Percentiles rank a stretch among this genome's conserved stretches.
Conservation (phyloP, 805 yeast species). For the Schizosaccharomyces octosporus region DNA sequence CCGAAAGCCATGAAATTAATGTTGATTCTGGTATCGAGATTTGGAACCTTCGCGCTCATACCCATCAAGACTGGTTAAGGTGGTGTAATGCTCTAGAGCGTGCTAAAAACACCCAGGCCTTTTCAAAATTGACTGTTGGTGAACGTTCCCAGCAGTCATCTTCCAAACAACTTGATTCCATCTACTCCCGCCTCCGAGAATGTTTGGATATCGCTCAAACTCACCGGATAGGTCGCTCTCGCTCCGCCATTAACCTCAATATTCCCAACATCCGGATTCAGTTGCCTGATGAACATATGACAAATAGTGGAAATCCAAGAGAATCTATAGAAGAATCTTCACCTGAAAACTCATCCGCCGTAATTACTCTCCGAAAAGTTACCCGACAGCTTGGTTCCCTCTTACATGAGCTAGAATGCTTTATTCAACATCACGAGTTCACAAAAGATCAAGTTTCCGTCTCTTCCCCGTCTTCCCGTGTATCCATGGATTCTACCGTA, state of each 20-base stretch:
- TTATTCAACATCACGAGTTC: neutral
- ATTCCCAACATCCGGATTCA: neutral
- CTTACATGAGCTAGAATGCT: neutral
- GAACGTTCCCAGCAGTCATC: neutral
- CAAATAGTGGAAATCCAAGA: neutral
- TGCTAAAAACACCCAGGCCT: neutral
- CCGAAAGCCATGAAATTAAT: constrained; percentile 39
- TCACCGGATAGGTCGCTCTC: neutral
- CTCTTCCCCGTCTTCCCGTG: neutral
- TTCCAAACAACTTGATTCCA: neutral
- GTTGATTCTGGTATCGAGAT: constrained; percentile 89
- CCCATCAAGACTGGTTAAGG: constrained; percentile 37
- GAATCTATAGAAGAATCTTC: neutral
- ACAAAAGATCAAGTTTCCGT: neutral
- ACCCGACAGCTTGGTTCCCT: neutral
- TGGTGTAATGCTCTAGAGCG: constrained; percentile 45
- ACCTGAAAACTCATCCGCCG: neutral
- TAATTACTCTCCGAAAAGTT: neutral
- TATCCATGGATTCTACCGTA: neutral
- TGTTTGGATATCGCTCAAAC: neutral
- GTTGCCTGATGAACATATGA: neutral
- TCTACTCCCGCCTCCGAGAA: neutral
- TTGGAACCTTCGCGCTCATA: constrained; percentile 62
- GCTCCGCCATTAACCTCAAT: neutral
- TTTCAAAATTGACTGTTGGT: neutral